Base-by-base conservation (phyloP, 2,329 filamentous ascomycete species). In the Neoscytalidium dimidiatum region DNA sequence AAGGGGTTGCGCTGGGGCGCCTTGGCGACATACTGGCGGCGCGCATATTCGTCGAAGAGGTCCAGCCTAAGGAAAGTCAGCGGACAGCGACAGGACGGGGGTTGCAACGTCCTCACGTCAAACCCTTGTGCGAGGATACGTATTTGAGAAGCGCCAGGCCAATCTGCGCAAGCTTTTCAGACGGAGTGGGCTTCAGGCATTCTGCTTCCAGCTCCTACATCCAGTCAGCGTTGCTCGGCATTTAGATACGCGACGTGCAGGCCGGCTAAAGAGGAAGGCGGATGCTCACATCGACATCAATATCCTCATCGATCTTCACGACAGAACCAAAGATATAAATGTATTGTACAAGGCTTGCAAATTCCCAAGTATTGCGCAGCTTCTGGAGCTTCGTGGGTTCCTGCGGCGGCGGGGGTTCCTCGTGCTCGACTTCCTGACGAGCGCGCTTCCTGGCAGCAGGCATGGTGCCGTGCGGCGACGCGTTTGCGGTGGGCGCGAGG, bases 341-440 rank as follows among this genome's bases (percentile, higher is more conserved):
- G 85, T 93, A 99, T 79, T 99, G 94, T 80, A 90, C 93, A 7
- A 98, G 82, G 73, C 93, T 94, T 67, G 94, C 92, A 79, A 98
- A 97, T 78, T 97, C 91, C 94, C 94, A 98, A 85, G 92, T 93
- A 75, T 92, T 95, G 68, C 94, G 88, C 70, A 98, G 85, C 69
- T 84, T 88, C 66, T 87, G 81, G 29, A 96, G 82, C 71, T 70
- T 73, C 66, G 70, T 75, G 65, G 77, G 74, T 64, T 77, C 76
- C 76, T 52, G 52, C 3, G 53, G 53, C 17, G 53, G 53, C 31
- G 53, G 53, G n/a, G 41, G 48, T 7, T 53, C 78, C 52, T 83
- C 79, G 69, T 80, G 79, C 73, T 86, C 85, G 76, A 82, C 82
- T 74, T 86, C 84, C 71, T 84, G 83, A 73, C 82, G 70, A 44